Base-by-base conservation (phyloP, 352 stramenopile species). In the Globisporangium nunn region DNA sequence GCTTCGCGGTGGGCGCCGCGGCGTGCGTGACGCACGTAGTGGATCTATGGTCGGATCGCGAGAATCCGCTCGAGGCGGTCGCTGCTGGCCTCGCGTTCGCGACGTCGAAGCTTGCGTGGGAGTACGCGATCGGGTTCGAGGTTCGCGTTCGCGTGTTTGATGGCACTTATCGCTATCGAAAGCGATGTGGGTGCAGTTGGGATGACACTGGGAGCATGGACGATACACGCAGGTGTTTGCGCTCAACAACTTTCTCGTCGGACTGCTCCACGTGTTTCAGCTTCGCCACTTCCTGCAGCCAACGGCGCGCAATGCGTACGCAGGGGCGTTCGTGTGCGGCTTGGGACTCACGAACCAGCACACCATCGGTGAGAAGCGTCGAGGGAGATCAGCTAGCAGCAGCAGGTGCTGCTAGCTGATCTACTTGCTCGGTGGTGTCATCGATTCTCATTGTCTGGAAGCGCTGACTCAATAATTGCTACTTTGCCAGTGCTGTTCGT, bases 281-380 rank as follows among this genome's bases (percentile, higher is more conserved):
- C 46, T 77, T 2, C 78, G 68, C 29, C 61, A 73, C 29, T 72
- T 63, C 29, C 39, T 59, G n/a, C 45, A 58, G 0, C 50, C 65
- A 10, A 59, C 45, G 14, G 53, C 51, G 17, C 41, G 59, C 2
- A 71, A 65, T 45, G 73, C 66, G 0, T 71, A 54, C 12, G 35
- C 72, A 31, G 93, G 90, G 8, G 90, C 92, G 1, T 80, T 96
- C 28, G 37, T 97, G 3, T 95, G 75, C 54, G 95, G 95, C 17
- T 67, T 98, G 12, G 88, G 85, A 15, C 69, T 98, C 12, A 80
- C 78, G 48, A 98, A 98, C 65, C 95, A 98, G 69, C 95, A 98
- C 62, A 98, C 92, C 0, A 87, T 91, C 3, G 62, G 72, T 80
- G 56, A 23, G 45, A 35, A 2, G 49, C 18, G 17, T 40, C 4